phyloP scores from a whole-genome alignment of 768 basidiomycete species.

The Amanita jacksonii region DNA sequence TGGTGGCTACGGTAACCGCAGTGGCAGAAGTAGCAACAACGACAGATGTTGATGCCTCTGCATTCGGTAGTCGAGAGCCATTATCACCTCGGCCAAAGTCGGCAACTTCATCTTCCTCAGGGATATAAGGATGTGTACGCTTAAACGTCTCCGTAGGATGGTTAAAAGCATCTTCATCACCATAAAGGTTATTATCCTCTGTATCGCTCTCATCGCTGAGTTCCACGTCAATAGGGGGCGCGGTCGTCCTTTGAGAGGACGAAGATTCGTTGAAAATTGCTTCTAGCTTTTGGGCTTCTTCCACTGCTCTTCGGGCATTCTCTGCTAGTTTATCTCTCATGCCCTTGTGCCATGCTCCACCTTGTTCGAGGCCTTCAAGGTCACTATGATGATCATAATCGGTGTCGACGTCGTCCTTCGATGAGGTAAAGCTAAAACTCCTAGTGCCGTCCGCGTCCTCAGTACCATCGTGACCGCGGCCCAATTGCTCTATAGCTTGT shows the following conservation, averaged over 20 bases:
- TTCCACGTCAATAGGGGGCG: constrained; percentile 66
- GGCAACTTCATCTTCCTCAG: constrained; percentile 62
- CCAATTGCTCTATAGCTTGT: constrained; percentile 82
- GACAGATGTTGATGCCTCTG: too few species aligned
- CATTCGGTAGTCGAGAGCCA: too few species aligned
- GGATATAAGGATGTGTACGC: constrained; percentile 49
- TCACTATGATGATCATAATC: constrained; percentile 43
- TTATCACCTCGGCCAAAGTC: too few species aligned
- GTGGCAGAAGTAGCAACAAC: too few species aligned
- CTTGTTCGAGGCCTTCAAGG: constrained; percentile 29
- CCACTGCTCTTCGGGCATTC: constrained; percentile 53
- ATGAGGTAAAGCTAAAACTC: constrained; percentile 74
- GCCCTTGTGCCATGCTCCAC: constrained; percentile 48
- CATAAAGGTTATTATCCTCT: constrained; percentile 30
- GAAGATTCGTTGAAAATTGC: constrained; percentile 24
- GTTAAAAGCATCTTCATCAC: constrained; percentile 32
- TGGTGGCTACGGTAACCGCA: too few species aligned
- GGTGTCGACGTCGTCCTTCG: constrained; percentile 49
- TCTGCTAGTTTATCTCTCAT: constrained; percentile 61
- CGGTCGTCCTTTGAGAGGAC: constrained; percentile 17
- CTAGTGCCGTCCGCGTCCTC: constrained; percentile 45
- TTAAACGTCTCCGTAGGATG: constrained; percentile 26
- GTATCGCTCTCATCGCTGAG: constrained; percentile 75
- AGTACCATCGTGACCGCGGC: constrained; percentile 27
- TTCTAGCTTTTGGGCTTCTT: constrained; percentile 43